Conservation (phyloP, 192 early-diverging fungal genomes). For the Backusella tarrabulga region DNA sequence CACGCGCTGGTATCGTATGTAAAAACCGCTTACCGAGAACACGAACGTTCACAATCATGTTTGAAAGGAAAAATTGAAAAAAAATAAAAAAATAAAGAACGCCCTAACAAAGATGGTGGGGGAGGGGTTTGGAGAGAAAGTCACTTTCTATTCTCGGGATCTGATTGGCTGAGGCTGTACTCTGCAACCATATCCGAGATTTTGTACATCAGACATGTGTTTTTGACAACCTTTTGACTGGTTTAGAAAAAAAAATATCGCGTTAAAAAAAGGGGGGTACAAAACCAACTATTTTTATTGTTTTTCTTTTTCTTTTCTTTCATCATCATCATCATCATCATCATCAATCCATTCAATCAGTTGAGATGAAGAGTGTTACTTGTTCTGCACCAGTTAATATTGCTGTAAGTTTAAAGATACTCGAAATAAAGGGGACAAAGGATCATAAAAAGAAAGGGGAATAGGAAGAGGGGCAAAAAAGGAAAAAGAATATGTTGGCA, state of each 20-base stretch:
- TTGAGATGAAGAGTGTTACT: conserved; percentile 61
- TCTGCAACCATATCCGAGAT: neutral
- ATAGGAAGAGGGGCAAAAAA: neutral
- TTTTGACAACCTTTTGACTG: conserved; percentile 13
- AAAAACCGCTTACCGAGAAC: neutral
- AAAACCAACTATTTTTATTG: neutral
- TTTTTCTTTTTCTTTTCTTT: neutral
- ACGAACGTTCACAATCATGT: neutral
- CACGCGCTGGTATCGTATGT: conserved; percentile 52
- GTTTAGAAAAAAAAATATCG: conserved; percentile 2
- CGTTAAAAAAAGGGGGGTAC: conserved; percentile 3
- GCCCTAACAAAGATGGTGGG: neutral
- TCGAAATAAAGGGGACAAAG: neutral
- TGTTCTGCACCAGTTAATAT: conserved; percentile 98
- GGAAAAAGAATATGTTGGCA: neutral
- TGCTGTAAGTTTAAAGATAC: conserved; percentile 62
- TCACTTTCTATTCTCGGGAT: neutral
- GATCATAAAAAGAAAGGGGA: neutral
- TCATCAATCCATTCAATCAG: conserved; percentile 21
- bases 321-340: neutral
- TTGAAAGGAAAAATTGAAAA: neutral
- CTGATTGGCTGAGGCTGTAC: neutral
- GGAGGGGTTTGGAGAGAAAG: neutral
- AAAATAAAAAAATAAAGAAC: neutral
- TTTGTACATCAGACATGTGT: neutral